Base-by-base conservation (phyloP, 2,329 filamentous ascomycete species). In the Sporothrix pseudoabietina region DNA sequence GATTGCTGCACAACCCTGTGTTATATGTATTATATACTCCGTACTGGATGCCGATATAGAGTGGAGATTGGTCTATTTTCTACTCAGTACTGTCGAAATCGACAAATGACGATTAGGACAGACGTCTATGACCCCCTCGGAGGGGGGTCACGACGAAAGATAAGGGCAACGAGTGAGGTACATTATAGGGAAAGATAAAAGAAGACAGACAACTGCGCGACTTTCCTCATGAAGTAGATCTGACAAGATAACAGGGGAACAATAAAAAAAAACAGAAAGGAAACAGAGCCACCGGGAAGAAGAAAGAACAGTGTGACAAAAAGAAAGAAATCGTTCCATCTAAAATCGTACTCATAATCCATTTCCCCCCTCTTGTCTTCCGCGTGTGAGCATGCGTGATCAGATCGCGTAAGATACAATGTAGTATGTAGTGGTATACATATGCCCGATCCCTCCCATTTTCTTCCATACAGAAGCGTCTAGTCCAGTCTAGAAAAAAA, bases 391-490 rank as follows among this genome's bases (percentile, higher is more conserved):
- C 39, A 30, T 30, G 22, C 39, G 61, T 30, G 39, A 30, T 47
- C 39, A 47, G 39, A 47, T 66, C 61, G 4, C 39, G 22, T 30
- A 47, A 26, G 61, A 65, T 65, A 65, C 61, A 44, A 30, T 65
- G 61, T 30, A 44, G 22, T 65, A 26, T 44, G 35, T 26, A 30
- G 61, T 65, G 61, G 39, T 66, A 66, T n/a, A n/a, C n/a, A n/a
- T 47, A 47, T 66, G 39, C 39, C 44, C 39, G n/a, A 47, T 26
- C 1, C 61, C 61, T 44, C 22, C 41, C 39, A 16, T 30, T 47
- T 47, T 47, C 39, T 47, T 66, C 61, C 61, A 66, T 47, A n/a
- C 22, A 39, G 30, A 59, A 41, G 59, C 16, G 59, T 66, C 39
- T 30, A 66, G 39, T 66, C 61, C 35, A 66, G 39, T 66, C 39